A percentile compares a stretch with the other conserved stretches of the same genome.
Conservation (phyloP, 768 basidiomycete genomes). For the Mrakia gelida region DNA sequence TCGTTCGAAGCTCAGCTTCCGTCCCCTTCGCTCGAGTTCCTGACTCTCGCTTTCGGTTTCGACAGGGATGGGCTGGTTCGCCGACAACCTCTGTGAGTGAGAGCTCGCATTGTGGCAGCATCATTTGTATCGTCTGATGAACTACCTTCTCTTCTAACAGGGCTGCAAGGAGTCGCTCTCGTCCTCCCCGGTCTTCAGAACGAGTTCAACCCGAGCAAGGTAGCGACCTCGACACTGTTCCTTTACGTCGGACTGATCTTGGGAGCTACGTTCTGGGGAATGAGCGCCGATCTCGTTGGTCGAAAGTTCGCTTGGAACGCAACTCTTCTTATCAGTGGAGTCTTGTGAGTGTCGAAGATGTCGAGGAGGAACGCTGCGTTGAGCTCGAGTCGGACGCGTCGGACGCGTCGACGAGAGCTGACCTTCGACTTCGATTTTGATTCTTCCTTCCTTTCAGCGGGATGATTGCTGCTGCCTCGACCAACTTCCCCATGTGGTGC, state of each 20-base stretch:
- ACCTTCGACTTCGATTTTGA: too few species aligned
- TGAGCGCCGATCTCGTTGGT: conserved; percentile 2
- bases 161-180: not conserved
- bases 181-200: not conserved
- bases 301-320: conserved; percentile 13
- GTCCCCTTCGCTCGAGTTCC: not conserved
- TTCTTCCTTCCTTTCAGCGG: too few species aligned
- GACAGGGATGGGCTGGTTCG: not conserved
- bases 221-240: conserved; percentile 3
- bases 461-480: too few species aligned
- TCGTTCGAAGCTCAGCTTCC: not conserved
- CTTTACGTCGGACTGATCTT: conserved; percentile 4
- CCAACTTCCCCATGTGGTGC: too few species aligned
- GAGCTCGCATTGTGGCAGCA: not conserved
- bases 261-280: conserved; percentile 10
- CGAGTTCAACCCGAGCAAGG: not conserved
- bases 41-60: not conserved
- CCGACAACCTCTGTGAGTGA: not conserved
- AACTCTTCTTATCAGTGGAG: conserved; percentile 7
- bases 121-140: not conserved
- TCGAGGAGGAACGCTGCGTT: too few species aligned
- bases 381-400: too few species aligned
- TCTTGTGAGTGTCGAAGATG: not conserved
- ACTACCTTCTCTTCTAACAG: not conserved
- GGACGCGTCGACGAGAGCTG: too few species aligned